Evolutionary conservation across 768 basidiomycete genomes (phyloP), one percentile per base, ranked within the genome.

Genomic region (Daedaleopsis sinensis): DNA sequence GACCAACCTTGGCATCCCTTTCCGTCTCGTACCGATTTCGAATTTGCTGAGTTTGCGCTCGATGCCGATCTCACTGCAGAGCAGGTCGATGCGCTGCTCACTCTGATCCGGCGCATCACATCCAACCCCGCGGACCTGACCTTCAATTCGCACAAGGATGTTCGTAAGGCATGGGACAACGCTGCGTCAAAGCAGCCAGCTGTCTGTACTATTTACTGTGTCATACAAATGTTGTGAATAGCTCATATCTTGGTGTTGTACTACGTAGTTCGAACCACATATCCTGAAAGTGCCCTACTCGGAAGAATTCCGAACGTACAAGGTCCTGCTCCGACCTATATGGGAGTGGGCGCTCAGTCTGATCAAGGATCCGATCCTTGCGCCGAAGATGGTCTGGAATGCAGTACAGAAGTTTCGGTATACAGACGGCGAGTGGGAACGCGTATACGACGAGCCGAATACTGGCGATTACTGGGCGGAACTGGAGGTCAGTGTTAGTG

Each of bases 401-500:
- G 76, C 76, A 6, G 44, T 70, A 37, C 57, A 48, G 15, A 58
- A 65, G 3, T 78, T 55, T 61, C 72, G 68, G 38, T 75, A 65
- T 53, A 65, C 75, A 63, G 71, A 68, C 0, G 43, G 53, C 11
- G 7, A 37, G 2, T 79, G 71, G 53, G 64, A 71, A 10, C 62
- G 70, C 0, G 72, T 77, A 52, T 54, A 71, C 27, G 61, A 75
- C 52, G 76, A 80, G 48, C 77, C 78, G 5, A 78, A 77, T 72
- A 77, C 75, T 10, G 78, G 71, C 1, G 51, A 77, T 36, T 18
- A 44, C 3, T 78, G 70, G 24, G 80, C 78, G 78, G 64, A 77
- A 5, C 65, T 73, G 5, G 76, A 80, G 68, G 78, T 78, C 63
- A 35, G 65, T 61, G 27, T 7, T 3, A 7, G 3, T 3, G 7